Evolutionary conservation across 2,329 filamentous ascomycete genomes (phyloP).

Genomic region (Aureobasidium sp.): DNA sequence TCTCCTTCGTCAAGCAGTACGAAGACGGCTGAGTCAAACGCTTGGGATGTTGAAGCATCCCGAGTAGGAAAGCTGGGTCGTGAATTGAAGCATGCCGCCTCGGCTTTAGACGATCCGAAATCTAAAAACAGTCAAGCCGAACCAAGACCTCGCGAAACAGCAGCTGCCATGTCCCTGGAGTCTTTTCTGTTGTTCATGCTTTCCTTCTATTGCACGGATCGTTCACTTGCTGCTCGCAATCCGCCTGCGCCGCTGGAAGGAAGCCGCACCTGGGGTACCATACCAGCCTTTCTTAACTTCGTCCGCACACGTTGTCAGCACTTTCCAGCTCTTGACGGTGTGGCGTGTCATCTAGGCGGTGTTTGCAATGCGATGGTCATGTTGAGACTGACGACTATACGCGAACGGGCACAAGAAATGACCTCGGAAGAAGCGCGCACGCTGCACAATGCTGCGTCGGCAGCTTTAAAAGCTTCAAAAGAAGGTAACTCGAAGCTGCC

Average conservation of each 20-base stretch:
- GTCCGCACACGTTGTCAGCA: conserved; percentile 23
- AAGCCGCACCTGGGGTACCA: conserved; percentile 22
- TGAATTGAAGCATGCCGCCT: conserved; percentile 40
- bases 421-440: conserved; percentile 17
- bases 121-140: not conserved
- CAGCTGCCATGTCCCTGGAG: conserved; percentile 39
- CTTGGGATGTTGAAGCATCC: conserved; percentile 33
- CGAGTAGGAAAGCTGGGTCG: conserved; percentile 38
- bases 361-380: conserved; percentile 35
- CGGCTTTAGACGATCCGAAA: conserved; percentile 19
- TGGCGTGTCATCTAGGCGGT: conserved; percentile 35
- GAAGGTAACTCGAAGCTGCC: conserved; percentile 21
- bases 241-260: conserved; percentile 20
- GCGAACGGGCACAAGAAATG: not conserved
- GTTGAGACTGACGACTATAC: conserved; percentile 18
- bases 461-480: not conserved
- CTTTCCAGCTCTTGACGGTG: conserved; percentile 33
- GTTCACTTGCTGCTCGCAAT: conserved; percentile 21
- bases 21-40: conserved; percentile 28
- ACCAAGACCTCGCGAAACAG: conserved; percentile 29
- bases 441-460: conserved; percentile 19
- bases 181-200: conserved; percentile 36
- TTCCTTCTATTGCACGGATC: conserved; percentile 29
- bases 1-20: conserved; percentile 21
- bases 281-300: conserved; percentile 25